These are phyloP conservation scores for Tephrocybe sp. DNA, from an alignment of 768 basidiomycete species.

Conservation along the genomic window DNA sequence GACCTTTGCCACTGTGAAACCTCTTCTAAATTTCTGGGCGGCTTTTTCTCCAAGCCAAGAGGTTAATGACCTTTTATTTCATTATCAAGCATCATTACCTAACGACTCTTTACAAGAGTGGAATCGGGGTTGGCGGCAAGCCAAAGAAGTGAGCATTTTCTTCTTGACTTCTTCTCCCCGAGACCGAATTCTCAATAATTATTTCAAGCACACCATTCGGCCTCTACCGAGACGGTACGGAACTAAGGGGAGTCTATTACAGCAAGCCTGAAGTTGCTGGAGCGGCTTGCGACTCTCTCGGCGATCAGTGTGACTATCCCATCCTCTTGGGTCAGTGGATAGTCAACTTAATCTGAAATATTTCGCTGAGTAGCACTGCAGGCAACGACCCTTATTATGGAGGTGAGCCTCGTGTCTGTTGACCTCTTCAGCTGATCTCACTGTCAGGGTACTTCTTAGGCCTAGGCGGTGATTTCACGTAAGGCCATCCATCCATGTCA, in stretches of 20 bases:
- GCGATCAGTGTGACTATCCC: slow-evolving; percentile 69
- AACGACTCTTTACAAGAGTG: slow-evolving; percentile 46
- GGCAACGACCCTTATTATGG: slow-evolving; percentile 81
- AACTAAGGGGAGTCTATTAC: slow-evolving; percentile 73
- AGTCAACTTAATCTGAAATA: not conserved
- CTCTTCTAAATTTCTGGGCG: slow-evolving; percentile 80
- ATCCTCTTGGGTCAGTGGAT: slow-evolving; percentile 60
- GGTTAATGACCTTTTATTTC: slow-evolving; percentile 37
- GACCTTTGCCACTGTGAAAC: slow-evolving; percentile 75
- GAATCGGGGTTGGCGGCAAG: slow-evolving; percentile 64
- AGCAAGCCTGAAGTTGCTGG: slow-evolving; percentile 63
- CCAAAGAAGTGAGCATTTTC: slow-evolving; percentile 59
- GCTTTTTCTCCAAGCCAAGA: slow-evolving; percentile 75
- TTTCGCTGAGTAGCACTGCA: slow-evolving; percentile 21
- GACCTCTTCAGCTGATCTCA: not conserved
- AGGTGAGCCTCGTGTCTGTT: slow-evolving; percentile 39
- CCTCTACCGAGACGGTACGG: slow-evolving; percentile 76
- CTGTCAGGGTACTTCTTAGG: slow-evolving; percentile 38
- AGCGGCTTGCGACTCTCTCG: slow-evolving; percentile 66
- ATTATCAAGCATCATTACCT: not conserved
- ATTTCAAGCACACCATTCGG: slow-evolving; percentile 78
- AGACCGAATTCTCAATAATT: not conserved
- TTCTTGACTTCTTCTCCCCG: not conserved
- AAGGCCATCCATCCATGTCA: slow-evolving; percentile 30
- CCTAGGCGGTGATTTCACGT: slow-evolving; percentile 79